A percentile compares a stretch with the other conserved stretches of the same genome.
These are phyloP conservation scores for Kockovaella imperatae DNA, from an alignment of 768 basidiomycete species.

Conservation along the genomic window DNA sequence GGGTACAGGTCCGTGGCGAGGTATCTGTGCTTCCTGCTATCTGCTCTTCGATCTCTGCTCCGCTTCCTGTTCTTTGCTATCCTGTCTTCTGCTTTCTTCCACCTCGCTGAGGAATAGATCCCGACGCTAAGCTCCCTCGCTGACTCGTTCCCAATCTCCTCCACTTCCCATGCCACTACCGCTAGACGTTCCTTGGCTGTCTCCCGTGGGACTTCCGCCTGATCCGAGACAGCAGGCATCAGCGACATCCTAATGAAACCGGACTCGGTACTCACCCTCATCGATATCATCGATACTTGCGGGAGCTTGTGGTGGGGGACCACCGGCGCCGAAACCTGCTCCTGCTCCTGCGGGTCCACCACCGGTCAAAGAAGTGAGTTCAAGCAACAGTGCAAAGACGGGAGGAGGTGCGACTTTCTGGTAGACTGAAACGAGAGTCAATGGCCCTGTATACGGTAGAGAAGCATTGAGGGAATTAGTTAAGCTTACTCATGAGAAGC, in stretches of 20 bases:
- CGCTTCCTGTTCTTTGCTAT: no score
- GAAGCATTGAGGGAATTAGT: not conserved
- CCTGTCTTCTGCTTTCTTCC: no score
- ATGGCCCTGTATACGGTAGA: not conserved
- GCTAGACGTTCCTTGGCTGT: slow-evolving; percentile 12
- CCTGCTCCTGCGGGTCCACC: slow-evolving; percentile 2
- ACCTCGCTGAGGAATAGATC: no score
- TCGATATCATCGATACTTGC: slow-evolving; percentile 32
- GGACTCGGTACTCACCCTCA: no score
- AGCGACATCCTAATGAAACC: slow-evolving; percentile 2
- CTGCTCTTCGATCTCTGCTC: no score
- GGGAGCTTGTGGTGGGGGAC: slow-evolving; percentile 9
- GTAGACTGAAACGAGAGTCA: slow-evolving; percentile 51
- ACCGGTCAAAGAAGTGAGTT: slow-evolving; percentile 60
- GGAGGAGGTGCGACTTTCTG: slow-evolving; percentile 74
- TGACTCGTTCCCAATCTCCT: slow-evolving; percentile 28
- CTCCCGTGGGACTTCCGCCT: slow-evolving; percentile 4
- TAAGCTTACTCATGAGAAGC: slow-evolving; percentile 62
- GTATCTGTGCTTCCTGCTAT: no score
- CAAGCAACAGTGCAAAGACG: slow-evolving; percentile 46
- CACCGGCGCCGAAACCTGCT: slow-evolving; percentile 4
- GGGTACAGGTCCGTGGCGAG: no score
- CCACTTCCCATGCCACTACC: slow-evolving; percentile 19
- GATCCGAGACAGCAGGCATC: slow-evolving; percentile 2
- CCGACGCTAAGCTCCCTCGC: slow-evolving; percentile 22